phyloP scores from a whole-genome alignment of 2,329 filamentous ascomycete genomes.

The Colletotrichum sp. region DNA sequence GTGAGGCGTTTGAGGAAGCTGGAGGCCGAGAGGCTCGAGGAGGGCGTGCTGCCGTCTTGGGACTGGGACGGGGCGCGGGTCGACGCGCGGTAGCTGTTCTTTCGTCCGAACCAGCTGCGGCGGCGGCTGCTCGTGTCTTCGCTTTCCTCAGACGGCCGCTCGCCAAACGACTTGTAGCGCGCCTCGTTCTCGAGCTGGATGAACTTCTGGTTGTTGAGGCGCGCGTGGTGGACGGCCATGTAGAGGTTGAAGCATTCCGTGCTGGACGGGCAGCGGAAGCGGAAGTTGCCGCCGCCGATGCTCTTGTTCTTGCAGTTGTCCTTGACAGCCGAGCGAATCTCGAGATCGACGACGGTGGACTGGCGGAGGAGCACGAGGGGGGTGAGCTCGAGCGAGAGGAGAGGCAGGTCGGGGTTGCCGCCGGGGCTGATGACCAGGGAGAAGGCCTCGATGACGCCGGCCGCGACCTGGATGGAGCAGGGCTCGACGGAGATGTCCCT shows the following conservation, averaged over 20 bases:
- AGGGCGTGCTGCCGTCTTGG: slow-evolving; percentile 70
- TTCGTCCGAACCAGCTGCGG: slow-evolving; percentile 65
- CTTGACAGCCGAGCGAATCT: slow-evolving; percentile 86
- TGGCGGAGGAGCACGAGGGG: slow-evolving; percentile 89
- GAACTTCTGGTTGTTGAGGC: slow-evolving; percentile 92
- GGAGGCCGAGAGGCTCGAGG: slow-evolving; percentile 66
- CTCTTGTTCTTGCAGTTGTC: slow-evolving; percentile 71
- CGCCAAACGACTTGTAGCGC: slow-evolving; percentile 75
- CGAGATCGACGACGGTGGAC: slow-evolving; percentile 91
- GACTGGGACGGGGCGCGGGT: slow-evolving; percentile 68
- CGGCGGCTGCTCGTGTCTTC: slow-evolving; percentile 50
- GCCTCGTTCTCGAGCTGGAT: slow-evolving; percentile 70
- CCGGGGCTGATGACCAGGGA: slow-evolving; percentile 38
- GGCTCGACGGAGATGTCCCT: slow-evolving; percentile 58
- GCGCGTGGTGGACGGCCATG: slow-evolving; percentile 82
- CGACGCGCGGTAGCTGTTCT: slow-evolving; percentile 69
- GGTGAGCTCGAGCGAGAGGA: slow-evolving; percentile 82
- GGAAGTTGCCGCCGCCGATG: slow-evolving; percentile 77
- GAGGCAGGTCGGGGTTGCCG: slow-evolving; percentile 40
- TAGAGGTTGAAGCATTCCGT: slow-evolving; percentile 85
- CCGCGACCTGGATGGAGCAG: slow-evolving; percentile 61
- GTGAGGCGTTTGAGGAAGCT: slow-evolving; percentile 84
- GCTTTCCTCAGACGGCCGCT: slow-evolving; percentile 54
- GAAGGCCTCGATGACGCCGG: slow-evolving; percentile 65
- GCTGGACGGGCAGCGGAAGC: slow-evolving; percentile 81